Conservation (phyloP, 441 rosid species). For the Adansonia gregorii region DNA sequence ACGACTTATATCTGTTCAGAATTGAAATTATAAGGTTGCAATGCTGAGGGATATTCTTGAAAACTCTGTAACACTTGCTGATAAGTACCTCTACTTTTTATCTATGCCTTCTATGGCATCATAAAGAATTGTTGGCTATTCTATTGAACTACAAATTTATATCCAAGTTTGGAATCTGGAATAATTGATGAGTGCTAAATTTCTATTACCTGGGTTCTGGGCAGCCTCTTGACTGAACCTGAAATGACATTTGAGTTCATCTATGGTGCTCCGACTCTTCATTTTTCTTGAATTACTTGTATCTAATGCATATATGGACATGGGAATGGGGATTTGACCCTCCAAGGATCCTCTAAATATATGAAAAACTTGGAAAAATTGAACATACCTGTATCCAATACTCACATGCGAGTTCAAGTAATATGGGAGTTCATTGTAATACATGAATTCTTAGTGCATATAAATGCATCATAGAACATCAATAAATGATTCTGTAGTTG, state of each 20-base stretch:
- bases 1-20: slow-evolving; percentile 14
- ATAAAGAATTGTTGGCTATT: not conserved
- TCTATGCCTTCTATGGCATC: not conserved
- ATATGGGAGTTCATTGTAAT: not conserved
- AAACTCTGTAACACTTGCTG: not conserved
- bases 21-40: not conserved
- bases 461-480: not conserved
- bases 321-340: too few relatives aligned
- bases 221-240: not conserved
- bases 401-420: too few relatives aligned
- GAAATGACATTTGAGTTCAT: not conserved
- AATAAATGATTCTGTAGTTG: not conserved
- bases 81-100: not conserved
- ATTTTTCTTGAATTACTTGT: too few relatives aligned
- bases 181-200: not conserved
- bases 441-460: not conserved
- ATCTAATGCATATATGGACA: too few relatives aligned
- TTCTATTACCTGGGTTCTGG: slow-evolving; percentile 2
- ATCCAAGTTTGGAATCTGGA: not conserved
- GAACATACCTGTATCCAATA: too few relatives aligned
- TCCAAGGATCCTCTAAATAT: too few relatives aligned
- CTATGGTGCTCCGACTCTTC: too few relatives aligned
- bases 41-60: not conserved
- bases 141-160: not conserved
- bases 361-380: too few relatives aligned